Evolutionary conservation across 352 stramenopile species (phyloP), one percentile per base, ranked within the genome.

Genomic region (Phytophthora agathidicida): DNA sequence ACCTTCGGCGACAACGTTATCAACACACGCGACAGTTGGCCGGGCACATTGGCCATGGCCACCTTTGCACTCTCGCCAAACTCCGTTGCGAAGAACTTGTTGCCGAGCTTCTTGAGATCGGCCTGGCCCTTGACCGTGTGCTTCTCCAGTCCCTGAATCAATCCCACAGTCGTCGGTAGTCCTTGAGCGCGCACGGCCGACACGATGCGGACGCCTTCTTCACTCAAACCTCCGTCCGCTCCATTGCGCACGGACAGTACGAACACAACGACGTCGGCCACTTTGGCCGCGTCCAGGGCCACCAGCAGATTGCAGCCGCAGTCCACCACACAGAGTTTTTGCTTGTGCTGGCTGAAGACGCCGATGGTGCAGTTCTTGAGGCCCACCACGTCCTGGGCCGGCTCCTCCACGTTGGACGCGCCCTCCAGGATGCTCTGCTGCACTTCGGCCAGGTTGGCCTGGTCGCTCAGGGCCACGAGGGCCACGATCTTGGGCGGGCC

Each of bases 101-200:
- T 68, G 37, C 83, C 86, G 22, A 89, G 89, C 65, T 94, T 96
- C 56, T 88, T 88, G 19, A 93, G 64, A 32, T 97, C 89, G 32
- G 38, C 59, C 66, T 95, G 80, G 14, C 61, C 55, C 68, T 96
- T 97, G 43, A 68, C 23, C 24, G 73, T 73, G 44, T 88, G 80
- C 43, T 56, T 74, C 17, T 96, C 88, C 11, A 96, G 71, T 30
- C 89, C 90, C 53, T 96, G 85, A 46, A 96, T 78, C 19, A 96
- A 71, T 11, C 90, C 90, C 14, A 97, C 80, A 1, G 89, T 86
- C 3, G 91, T 88, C 0, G 94, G 94, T 22, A 98, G 58, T 24
- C 96, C 95, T 59, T 98, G 95, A 10, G 86, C 91, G 47, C 97
- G 96, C 39, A 99, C 75, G 3, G 93, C 91, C 39, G 87, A 93